Base-by-base conservation (phyloP, 169 alveolate species). In the Prorocentrum cordatum region DNA sequence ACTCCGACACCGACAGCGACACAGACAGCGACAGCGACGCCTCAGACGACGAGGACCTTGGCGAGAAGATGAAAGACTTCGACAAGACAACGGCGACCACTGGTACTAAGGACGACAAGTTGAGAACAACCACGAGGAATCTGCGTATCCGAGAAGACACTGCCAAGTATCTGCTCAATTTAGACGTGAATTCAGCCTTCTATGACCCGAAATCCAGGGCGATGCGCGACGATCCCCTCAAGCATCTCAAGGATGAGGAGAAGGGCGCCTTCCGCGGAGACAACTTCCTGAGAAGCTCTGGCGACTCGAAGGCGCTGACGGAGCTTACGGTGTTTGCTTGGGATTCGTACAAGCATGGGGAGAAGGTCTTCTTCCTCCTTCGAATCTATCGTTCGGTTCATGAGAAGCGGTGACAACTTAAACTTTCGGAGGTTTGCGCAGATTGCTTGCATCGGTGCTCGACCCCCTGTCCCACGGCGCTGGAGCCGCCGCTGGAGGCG, bases 141-240 rank as follows among this genome's bases (percentile, higher is more conserved):
- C 93, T 97, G 85, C 95, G 99, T 68, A 96, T 96, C 33, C 94
- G 99, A 58, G 99, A 97, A 85, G 99, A 98, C 91, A 96, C 98
- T 59, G 99, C 99, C 24, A 96, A 96, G 92, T 98, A 98, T 92
- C 92, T 98, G 12, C 93, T 95, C 68, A 97, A 98, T 92, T 83
- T 98, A 79, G 98, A 97, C 92, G 94, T 95, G 33, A 95, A 96
- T 88, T 96, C 99, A 20, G 99, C 99, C 35, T 95, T 84, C 91
- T 98, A 97, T 93, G 99, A 97, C 92, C 99, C 99, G 32, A 98
- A 98, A 91, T 95, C 91, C 79, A 82, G 91, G 90, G 59, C 90
- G 36, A 95, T 97, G 98, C 94, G 98, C 58, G 99, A 95, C 70
- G 96, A 96, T 84, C 98, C 98, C 26, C 84, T 95, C 80, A 72